Conservation (phyloP, 1,139 yeast genomes). For the Komagataea norvegica region DNA sequence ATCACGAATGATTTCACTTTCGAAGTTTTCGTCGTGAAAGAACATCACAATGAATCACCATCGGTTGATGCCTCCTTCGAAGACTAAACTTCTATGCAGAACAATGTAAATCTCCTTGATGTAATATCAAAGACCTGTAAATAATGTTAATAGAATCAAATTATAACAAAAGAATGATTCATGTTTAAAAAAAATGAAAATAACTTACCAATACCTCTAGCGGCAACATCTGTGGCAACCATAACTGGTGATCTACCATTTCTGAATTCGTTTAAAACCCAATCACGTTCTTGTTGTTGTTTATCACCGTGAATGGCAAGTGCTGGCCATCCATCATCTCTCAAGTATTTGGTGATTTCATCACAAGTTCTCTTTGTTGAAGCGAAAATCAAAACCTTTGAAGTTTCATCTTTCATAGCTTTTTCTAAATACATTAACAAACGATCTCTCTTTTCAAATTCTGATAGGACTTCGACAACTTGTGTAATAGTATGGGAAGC, state of each 20-base stretch:
- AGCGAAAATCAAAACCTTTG: constrained; percentile 83
- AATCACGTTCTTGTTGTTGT: constrained; percentile 96
- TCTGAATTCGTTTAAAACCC: constrained; percentile 94
- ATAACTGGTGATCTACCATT: constrained; percentile 89
- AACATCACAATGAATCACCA: constrained; percentile 7
- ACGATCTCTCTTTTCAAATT: constrained; percentile 92
- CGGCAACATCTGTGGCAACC: constrained; percentile 99
- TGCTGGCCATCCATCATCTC: constrained; percentile 99
- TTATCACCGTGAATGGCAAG: constrained; percentile 99
- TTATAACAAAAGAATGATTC: constrained; percentile 9
- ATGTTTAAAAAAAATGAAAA: constrained; percentile 25
- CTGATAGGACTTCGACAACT: constrained; percentile 84
- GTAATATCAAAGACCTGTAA: constrained; percentile 19
- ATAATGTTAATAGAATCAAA: constrained; percentile 16
- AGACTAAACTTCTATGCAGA: constrained; percentile 1
- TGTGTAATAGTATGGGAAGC: constrained; percentile 97
- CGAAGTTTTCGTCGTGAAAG: neutral
- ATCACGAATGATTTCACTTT: constrained; percentile 9
- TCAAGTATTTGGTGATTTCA: constrained; percentile 83
- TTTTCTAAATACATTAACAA: constrained; percentile 77
- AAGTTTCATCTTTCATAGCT: constrained; percentile 72
- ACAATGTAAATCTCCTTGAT: constrained; percentile 1
- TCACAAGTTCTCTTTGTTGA: constrained; percentile 98
- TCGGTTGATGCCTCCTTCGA: neutral
- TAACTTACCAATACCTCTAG: constrained; percentile 99